Conservation (phyloP, 208 protist genomes). For the Leishmania major region DNA sequence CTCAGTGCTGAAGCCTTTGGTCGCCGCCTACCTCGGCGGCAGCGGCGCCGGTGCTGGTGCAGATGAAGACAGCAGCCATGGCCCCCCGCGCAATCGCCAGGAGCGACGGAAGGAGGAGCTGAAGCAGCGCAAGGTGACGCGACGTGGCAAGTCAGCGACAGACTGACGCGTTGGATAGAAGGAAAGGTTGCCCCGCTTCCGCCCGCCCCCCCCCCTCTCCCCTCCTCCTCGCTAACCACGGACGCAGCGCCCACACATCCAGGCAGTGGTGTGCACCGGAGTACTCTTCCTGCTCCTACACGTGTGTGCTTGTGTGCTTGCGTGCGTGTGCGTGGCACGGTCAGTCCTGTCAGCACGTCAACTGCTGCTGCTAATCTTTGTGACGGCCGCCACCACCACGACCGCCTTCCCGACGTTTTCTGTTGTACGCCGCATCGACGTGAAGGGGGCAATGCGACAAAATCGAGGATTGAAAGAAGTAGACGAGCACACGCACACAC, state of each 20-base stretch:
- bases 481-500: neutral
- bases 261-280: neutral
- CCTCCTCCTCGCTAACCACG: neutral
- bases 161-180: neutral
- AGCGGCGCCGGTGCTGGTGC: conserved; percentile 17
- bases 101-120: conserved; percentile 72
- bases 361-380: neutral
- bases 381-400: neutral
- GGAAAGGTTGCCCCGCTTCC: neutral
- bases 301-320: too few relatives aligned
- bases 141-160: conserved; percentile 7
- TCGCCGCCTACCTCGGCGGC: conserved; percentile 25
- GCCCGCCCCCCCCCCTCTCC: neutral
- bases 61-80: neutral
- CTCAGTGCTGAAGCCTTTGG: conserved; percentile 43
- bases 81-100: conserved; percentile 44
- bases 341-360: neutral
- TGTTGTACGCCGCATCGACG: neutral
- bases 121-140: conserved; percentile 57
- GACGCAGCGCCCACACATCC: neutral
- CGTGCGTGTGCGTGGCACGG: neutral
- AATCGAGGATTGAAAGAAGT: too few relatives aligned
- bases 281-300: neutral
- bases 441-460: neutral
- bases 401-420: neutral